phyloP scores from a whole-genome alignment of 164 flowering plant species.

The Piper longum region DNA sequence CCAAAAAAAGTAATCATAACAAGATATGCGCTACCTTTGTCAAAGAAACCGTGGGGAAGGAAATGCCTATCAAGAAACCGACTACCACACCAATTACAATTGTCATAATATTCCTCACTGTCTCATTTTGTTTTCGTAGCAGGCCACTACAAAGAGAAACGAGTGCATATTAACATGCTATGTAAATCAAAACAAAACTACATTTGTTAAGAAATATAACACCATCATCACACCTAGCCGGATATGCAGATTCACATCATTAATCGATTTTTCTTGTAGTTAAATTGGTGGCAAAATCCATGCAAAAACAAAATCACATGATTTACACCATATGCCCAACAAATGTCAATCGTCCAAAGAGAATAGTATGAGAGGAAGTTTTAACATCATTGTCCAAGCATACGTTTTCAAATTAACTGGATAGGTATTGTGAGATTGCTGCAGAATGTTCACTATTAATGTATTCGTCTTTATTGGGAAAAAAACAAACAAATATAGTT shows the following conservation, averaged over 20 bases:
- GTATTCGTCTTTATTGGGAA: too few species aligned
- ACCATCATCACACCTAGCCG: neutral
- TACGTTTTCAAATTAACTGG: too few species aligned
- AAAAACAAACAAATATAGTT: too few species aligned
- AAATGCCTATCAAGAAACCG: constrained; percentile 67
- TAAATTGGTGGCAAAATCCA: too few species aligned
- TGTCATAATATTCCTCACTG: constrained; percentile 49
- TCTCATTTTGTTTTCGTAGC: constrained; percentile 45
- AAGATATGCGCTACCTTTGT: constrained; percentile 29
- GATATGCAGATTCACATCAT: neutral
- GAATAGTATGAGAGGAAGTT: too few species aligned
- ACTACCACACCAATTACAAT: constrained; percentile 52
- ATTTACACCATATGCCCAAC: neutral
- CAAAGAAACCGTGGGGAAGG: constrained; percentile 38
- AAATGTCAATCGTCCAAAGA: too few species aligned
- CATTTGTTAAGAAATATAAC: neutral
- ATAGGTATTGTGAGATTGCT: too few species aligned
- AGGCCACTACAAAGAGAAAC: constrained; percentile 24
- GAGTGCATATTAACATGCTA: neutral
- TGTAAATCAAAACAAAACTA: neutral
- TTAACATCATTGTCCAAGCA: too few species aligned
- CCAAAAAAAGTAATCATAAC: neutral
- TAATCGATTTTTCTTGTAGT: neutral
- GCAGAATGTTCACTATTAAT: too few species aligned
- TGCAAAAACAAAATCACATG: neutral